Base-by-base conservation (phyloP, 2,329 filamentous ascomycete genomes). In the Neoarthrinium moseri region DNA sequence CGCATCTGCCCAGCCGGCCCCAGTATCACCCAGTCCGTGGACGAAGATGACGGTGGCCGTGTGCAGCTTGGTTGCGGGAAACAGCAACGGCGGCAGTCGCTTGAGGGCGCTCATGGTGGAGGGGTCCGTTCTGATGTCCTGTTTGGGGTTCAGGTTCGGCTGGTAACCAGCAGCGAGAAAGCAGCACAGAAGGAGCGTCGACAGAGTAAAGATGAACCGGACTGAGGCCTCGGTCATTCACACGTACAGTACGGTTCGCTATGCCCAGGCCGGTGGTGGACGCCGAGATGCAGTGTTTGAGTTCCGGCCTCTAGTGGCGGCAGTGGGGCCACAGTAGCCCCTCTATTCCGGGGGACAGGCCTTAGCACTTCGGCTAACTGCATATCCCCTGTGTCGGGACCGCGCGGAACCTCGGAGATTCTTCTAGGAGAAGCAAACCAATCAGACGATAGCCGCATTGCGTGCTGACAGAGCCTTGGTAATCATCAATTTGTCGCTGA, bases 21-120 rank as follows among this genome's bases (percentile, higher is more conserved):
- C 88, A 23, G 77, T 86, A 64, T 97, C 94, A 52, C 94, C 94
- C 30, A 99, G 75, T 12, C 94, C 94, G 66, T 99, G 94, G 43
- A 89, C 79, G 69, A 96, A 91, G 60, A 99, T 97, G 59, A 97
- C 87, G 3, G 92, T 96, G 20, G 91, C 91, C 29, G 94, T 96
- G 70, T 97, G 94, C 62, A 82, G 59, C 21, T 56, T 53, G 27
- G 51, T 50, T 7, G 62, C 56, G 22, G 56, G 51, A 50, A 63
- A 60, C 13, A 62, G 36, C n/a, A 65, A 48, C 35, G 62, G 61
- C 36, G 51, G 56, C 29, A 56, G 47, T 47, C 55, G 52, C 49
- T 52, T 48, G 41, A 58, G 49, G 34, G 57, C 46, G 53, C 58
- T 61, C 38, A 50, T 54, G 30, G 12, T 24, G 39, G 39, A 15